phyloP scores from a whole-genome alignment of 2,329 filamentous ascomycete genomes.

The Aurifilum marmelostoma region DNA sequence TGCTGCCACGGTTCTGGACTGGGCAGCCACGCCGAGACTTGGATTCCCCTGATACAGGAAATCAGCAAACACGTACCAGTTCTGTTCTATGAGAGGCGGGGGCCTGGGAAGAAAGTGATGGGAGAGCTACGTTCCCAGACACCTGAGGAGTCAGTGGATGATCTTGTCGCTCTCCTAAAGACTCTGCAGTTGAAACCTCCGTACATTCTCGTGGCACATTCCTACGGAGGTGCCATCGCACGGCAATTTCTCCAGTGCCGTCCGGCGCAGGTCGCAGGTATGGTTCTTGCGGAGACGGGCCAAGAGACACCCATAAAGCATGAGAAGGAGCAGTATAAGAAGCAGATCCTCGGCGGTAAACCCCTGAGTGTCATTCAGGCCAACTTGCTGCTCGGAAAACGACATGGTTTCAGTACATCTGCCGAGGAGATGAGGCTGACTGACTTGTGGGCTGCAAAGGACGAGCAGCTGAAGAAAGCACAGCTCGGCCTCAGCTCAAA shows the following conservation, averaged over 20 bases:
- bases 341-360: conserved; percentile 1
- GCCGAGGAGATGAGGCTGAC: not conserved
- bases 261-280: conserved; percentile 1
- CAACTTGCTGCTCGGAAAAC: not conserved
- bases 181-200: not conserved
- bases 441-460: not conserved
- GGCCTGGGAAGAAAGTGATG: not conserved
- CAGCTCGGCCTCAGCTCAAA: conserved; percentile 14
- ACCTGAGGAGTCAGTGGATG: not conserved
- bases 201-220: conserved; percentile 17
- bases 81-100: conserved; percentile 3
- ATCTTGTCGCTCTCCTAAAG: conserved; percentile 2
- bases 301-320: conserved; percentile 12
- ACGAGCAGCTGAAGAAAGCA: conserved; percentile 18
- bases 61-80: not conserved
- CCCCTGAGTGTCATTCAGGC: conserved; percentile 16
- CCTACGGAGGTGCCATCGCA: conserved; percentile 11
- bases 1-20: conserved; percentile 17
- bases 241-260: conserved; percentile 9
- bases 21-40: conserved; percentile 2
- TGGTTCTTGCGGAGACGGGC: conserved; percentile 16
- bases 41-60: not conserved
- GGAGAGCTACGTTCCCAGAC: not conserved
- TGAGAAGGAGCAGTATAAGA: conserved; percentile 12
- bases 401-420: not conserved